Percentiles rank a stretch among this genome's conserved stretches.
Conservation (phyloP, 1,139 yeast genomes). For the Kazachstania sp. region DNA sequence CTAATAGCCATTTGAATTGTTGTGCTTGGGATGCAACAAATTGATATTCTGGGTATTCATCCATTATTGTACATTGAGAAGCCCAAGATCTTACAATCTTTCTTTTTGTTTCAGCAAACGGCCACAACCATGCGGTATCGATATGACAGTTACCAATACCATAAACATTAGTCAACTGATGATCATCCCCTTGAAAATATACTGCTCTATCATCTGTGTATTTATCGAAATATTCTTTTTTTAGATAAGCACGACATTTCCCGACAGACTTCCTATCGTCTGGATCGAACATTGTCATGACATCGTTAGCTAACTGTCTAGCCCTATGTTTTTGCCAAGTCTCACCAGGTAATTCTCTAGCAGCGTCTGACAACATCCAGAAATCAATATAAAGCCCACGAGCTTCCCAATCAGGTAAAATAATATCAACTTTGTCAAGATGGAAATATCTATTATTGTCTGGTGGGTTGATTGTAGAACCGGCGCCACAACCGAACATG, state of each 20-base stretch:
- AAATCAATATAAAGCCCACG: slow-evolving; percentile 71
- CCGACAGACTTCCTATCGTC: slow-evolving; percentile 40
- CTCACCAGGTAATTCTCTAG: slow-evolving; percentile 69
- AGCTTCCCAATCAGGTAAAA: slow-evolving; percentile 75
- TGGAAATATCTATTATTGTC: slow-evolving; percentile 61
- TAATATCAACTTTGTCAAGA: slow-evolving; percentile 63
- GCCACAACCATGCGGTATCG: slow-evolving; percentile 98
- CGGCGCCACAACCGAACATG: slow-evolving; percentile 78
- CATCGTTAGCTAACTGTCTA: slow-evolving; percentile 62
- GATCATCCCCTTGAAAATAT: slow-evolving; percentile 33
- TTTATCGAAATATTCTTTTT: slow-evolving; percentile 49
- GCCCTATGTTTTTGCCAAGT: slow-evolving; percentile 83
- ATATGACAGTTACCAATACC: slow-evolving; percentile 94
- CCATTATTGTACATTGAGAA: slow-evolving; percentile 76
- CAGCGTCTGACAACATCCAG: slow-evolving; percentile 84
- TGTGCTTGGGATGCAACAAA: slow-evolving; percentile 96
- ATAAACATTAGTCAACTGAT: slow-evolving; percentile 44
- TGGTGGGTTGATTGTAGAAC: slow-evolving; percentile 57
- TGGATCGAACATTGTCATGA: slow-evolving; percentile 74
- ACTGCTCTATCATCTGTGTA: slow-evolving; percentile 59
- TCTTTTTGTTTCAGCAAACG: slow-evolving; percentile 89
- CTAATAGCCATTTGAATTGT: slow-evolving; percentile 83
- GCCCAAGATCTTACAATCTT: slow-evolving; percentile 94
- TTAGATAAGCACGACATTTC: slow-evolving; percentile 61
- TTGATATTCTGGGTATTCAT: slow-evolving; percentile 82